These are phyloP conservation scores for Elymus sibiricus DNA, from an alignment of 176 grass and related monocot species.

Conservation along the genomic window DNA sequence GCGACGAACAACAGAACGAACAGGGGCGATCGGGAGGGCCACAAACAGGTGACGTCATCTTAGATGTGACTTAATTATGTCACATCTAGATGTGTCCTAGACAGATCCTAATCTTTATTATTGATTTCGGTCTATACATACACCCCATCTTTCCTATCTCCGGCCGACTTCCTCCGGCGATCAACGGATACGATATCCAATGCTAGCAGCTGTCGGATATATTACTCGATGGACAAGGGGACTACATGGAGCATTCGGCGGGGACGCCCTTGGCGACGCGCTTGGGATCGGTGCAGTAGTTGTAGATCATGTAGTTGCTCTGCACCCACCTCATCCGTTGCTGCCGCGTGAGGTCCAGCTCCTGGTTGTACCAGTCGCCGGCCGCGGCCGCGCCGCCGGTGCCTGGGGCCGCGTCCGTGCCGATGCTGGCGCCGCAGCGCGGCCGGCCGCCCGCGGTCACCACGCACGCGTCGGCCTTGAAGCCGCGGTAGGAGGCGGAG, in stretches of 20 bases:
- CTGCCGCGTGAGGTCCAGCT: neutral
- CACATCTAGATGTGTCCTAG: too few species aligned
- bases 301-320: neutral
- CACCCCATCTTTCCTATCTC: neutral
- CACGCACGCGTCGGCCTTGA: conserved; percentile 74
- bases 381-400: neutral
- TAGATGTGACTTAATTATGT: too few species aligned
- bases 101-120: too few species aligned
- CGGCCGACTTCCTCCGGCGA: neutral
- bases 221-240: too few species aligned
- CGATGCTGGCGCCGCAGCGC: conserved; percentile 28
- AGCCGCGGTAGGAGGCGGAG: conserved; percentile 61
- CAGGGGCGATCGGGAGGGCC: too few species aligned
- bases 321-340: conserved; percentile 30
- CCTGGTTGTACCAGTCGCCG: neutral
- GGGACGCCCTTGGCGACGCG: neutral
- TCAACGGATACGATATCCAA: conserved; percentile 29
- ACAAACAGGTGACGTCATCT: too few species aligned
- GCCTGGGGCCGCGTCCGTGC: neutral
- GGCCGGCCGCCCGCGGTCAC: conserved; percentile 23
- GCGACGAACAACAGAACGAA: too few species aligned
- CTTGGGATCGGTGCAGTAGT: neutral
- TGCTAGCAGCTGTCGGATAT: neutral
- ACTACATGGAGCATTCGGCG: neutral
- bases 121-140: neutral